These are phyloP conservation scores for Gymnopilus dilepis DNA, from an alignment of 768 basidiomycete genomes.

Conservation along the genomic window DNA sequence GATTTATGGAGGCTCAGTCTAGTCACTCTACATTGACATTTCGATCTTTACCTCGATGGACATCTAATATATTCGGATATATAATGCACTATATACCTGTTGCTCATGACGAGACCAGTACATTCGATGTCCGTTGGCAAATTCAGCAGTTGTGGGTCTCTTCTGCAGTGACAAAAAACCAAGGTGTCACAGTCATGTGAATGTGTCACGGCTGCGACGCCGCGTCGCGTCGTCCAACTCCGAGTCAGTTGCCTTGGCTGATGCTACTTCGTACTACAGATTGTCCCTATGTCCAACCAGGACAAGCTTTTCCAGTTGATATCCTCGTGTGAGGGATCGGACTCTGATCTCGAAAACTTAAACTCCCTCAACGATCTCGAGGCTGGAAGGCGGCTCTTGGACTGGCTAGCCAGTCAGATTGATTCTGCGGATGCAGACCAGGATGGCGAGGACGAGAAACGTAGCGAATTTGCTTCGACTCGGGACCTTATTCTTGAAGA, in stretches of 20 bases:
- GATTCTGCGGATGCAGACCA: background rate
- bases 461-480: slow-evolving; percentile 6
- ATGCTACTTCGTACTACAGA: no score
- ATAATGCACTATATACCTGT: background rate
- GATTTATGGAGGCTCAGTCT: slow-evolving; percentile 7
- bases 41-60: slow-evolving; percentile 7
- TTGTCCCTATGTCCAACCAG: background rate
- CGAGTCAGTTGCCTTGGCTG: no score
- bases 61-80: slow-evolving; percentile 4
- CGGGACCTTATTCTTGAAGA: slow-evolving; percentile 22
- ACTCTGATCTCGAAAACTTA: slow-evolving; percentile 6
- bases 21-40: slow-evolving; percentile 8
- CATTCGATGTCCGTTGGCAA: no score
- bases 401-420: slow-evolving; percentile 22
- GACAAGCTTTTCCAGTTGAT: background rate
- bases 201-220: background rate
- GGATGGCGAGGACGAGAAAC: background rate
- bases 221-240: background rate
- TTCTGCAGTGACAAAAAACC: no score
- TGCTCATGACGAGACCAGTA: no score
- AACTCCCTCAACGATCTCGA: slow-evolving; percentile 12
- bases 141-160: no score
- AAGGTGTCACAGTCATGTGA: background rate
- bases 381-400: slow-evolving; percentile 18
- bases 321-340: background rate